Base-by-base conservation (phyloP, 2,329 filamentous ascomycete genomes). In the Ciborinia camelliae region DNA sequence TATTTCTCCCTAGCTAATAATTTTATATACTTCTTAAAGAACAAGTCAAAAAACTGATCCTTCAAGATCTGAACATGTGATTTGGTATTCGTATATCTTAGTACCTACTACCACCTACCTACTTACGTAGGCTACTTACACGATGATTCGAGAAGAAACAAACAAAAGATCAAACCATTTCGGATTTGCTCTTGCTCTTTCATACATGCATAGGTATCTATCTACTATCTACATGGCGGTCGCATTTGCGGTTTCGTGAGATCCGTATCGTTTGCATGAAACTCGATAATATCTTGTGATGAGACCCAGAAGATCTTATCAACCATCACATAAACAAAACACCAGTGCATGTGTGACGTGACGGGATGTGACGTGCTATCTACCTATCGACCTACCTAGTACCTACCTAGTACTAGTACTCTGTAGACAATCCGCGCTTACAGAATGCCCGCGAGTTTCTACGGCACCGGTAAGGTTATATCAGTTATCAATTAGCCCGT, bases 251-350 rank as follows among this genome's bases (percentile, higher is more conserved):
- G n/a, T n/a, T n/a, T 47, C 20, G 39, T 58, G 30, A 30, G 26
- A 37, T 41, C 15, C 20, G 28, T 26, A 18, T 43, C 41, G 18
- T n/a, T 57, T 32, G 26, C 18, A 23, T 58, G 54, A 58, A 58
- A 58, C 54, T 45, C 30, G 39, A 58, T 58, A 58, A 58, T 58
- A 58, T 58, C 41, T 18, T 47, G 15, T 14, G 41, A 58, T 58
- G 55, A 47, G 55, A 47, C 39, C 41, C 28, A 47, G 18, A 57
- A 58, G 54, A 47, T 58, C 54, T 58, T 45, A 23, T 45, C 54
- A 18, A 18, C 54, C 39, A 18, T 28, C 54, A 58, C 28, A 55
- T 12, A 45, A 47, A 30, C 26, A 57, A 57, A 57, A 35, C 28
- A 58, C n/a, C 20, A n/a, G n/a, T n/a, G n/a, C n/a, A n/a, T n/a